Evolutionary conservation across 164 flowering plant genomes (phyloP).

Genomic region (Aristolochia fimbriata): DNA sequence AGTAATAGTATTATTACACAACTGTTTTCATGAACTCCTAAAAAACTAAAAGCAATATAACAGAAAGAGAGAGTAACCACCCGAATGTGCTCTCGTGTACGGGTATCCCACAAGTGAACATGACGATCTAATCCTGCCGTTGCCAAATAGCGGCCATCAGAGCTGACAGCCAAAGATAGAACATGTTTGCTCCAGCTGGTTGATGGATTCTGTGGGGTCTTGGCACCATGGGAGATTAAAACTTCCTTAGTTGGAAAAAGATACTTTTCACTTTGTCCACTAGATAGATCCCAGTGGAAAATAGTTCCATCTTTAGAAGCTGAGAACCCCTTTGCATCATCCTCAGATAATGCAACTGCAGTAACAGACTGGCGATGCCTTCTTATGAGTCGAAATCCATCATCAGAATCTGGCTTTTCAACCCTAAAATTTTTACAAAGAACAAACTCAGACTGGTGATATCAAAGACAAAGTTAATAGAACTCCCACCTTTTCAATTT

Average conservation of each 20-base stretch:
- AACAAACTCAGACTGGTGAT: not conserved
- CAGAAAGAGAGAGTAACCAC: slow-evolving; percentile 19
- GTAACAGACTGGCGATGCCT: slow-evolving; percentile 80
- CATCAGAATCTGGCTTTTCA: slow-evolving; percentile 38
- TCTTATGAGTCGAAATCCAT: slow-evolving; percentile 44
- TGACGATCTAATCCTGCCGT: slow-evolving; percentile 92
- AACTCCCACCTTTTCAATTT: too few relatives aligned
- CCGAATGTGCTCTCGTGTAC: slow-evolving; percentile 77
- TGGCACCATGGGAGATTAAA: slow-evolving; percentile 60
- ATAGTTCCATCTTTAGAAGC: slow-evolving; percentile 93
- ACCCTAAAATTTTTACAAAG: slow-evolving; percentile 34
- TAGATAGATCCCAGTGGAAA: slow-evolving; percentile 77
- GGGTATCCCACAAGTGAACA: slow-evolving; percentile 93
- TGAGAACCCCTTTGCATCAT: slow-evolving; percentile 74
- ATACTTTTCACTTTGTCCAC: slow-evolving; percentile 68
- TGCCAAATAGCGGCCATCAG: slow-evolving; percentile 92
- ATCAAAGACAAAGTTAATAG: not conserved
- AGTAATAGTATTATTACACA: too few relatives aligned
- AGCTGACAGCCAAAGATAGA: slow-evolving; percentile 67
- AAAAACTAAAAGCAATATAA: not conserved
- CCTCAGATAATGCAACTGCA: slow-evolving; percentile 72
- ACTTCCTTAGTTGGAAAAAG: slow-evolving; percentile 63
- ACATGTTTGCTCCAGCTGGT: slow-evolving; percentile 62
- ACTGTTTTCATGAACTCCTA: not conserved
- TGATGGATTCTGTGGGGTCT: slow-evolving; percentile 55